Evolutionary conservation across 2,329 filamentous ascomycete species (phyloP), one percentile per base, ranked within the genome.

Genomic region (Cladosporium sp.): DNA sequence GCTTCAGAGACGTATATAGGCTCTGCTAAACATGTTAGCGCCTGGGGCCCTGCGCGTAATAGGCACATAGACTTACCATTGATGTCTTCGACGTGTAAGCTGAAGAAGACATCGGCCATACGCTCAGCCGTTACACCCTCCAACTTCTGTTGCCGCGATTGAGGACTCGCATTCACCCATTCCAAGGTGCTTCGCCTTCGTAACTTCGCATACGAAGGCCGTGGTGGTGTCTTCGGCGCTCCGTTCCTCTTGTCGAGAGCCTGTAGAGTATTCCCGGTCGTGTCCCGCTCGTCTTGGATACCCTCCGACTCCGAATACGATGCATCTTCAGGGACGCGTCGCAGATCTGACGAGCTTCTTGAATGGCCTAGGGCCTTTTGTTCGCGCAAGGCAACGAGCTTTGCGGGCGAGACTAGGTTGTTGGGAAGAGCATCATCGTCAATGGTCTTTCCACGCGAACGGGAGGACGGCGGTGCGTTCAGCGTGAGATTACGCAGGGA

Each of bases 1-100:
- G 90, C 83, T 79, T 98, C 94, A 74, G 93, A 97, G 72, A 97
- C 86, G 76, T 97, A 97, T n/a, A 97, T 80, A 0, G 94, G 93
- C 18, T 92, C 89, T 56, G 84, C 3, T 7, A 14, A 33, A 58
- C 53, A n/a, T 68, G 53, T 73, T 67, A 72, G 70, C 65, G 53
- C 16, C 12, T 33, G 11, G 16, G 57, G 11, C 10, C 6, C 23
- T 40, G 31, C 4, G 40, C 8, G 3, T 11, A 11, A 16, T n/a
- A 37, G 21, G 16, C 55, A 44, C 29, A n/a, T 33, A 37, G 28
- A 69, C 74, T 69, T 65, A 78, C 77, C 78, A 71, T 78, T 74
- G 61, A 87, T 79, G 3, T 80, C 85, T 1, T 86, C 81, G 55
- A 89, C 86, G 77, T 97, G 93, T 61, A 97, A 76, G 2, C 92